phyloP scores from a whole-genome alignment of 1,284 basidiomycete species.

The Microbotryum scabiosae region DNA sequence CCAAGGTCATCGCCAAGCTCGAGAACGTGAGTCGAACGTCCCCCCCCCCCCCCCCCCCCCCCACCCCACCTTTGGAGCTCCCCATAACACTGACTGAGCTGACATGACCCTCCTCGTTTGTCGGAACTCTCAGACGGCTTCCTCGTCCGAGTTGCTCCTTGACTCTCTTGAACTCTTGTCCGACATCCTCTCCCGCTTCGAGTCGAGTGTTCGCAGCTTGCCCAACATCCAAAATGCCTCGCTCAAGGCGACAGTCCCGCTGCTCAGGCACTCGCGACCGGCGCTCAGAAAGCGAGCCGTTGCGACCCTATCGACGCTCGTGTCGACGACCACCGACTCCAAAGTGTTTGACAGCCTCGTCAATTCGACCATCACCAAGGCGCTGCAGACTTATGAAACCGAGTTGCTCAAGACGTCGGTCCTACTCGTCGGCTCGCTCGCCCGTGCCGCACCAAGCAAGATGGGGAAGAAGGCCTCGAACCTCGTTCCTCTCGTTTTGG shows the following conservation, averaged over 20 bases:
- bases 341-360: conserved; percentile 13
- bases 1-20: conserved; percentile 70
- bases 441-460: conserved; percentile 54
- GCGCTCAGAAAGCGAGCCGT: conserved; percentile 87
- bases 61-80: background rate
- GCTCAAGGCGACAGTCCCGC: conserved; percentile 61
- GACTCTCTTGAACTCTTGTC: conserved; percentile 85
- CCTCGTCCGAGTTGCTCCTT: conserved; percentile 72
- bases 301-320: conserved; percentile 50
- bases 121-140: conserved; percentile 47
- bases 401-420: conserved; percentile 69
- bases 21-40: conserved; percentile 52
- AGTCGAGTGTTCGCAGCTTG: conserved; percentile 46
- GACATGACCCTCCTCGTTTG: conserved; percentile 1
- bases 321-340: conserved; percentile 9
- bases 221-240: conserved; percentile 48
- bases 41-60: no score
- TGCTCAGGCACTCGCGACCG: conserved; percentile 64
- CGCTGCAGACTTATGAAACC: conserved; percentile 34
- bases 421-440: conserved; percentile 68
- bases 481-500: conserved; percentile 60
- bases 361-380: conserved; percentile 8
- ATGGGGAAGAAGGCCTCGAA: conserved; percentile 53
- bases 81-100: background rate
- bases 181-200: conserved; percentile 82